Evolutionary conservation across 2,329 filamentous ascomycete species (phyloP).

Genomic region (Sclerotinia borealis): DNA sequence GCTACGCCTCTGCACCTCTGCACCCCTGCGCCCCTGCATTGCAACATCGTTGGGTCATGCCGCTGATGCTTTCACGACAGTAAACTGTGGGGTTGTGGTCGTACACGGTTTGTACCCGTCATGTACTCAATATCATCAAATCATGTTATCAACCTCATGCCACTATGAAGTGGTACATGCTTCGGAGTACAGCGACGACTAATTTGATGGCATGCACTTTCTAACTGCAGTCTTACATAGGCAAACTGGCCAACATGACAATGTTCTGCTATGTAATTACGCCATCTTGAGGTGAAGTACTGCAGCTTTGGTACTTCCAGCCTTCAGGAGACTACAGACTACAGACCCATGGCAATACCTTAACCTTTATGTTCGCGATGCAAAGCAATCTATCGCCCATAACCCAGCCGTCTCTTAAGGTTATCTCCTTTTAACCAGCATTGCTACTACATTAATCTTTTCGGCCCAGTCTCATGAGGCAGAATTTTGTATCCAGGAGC

Average conservation of each 20-base stretch:
- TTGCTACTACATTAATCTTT: not conserved
- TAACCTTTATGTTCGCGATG: not conserved
- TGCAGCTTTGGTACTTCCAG: not conserved
- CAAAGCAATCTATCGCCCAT: slow-evolving; percentile 9
- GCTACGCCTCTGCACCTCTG: slow-evolving; percentile 3
- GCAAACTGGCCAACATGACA: not conserved
- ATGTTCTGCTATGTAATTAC: slow-evolving; percentile 5
- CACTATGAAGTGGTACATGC: not conserved
- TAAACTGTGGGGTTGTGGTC: slow-evolving; percentile 6
- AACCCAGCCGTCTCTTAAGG: not conserved
- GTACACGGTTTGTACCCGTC: slow-evolving; percentile 9
- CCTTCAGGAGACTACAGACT: no score
- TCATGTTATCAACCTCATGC: slow-evolving; percentile 7
- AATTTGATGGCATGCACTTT: not conserved
- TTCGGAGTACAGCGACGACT: slow-evolving; percentile 4
- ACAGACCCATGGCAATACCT: not conserved
- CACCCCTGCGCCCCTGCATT: slow-evolving; percentile 9
- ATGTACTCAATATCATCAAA: slow-evolving; percentile 8
- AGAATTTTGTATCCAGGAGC: not conserved
- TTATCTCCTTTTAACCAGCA: not conserved
- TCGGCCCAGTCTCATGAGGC: not conserved
- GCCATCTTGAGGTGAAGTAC: not conserved
- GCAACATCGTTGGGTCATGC: slow-evolving; percentile 7
- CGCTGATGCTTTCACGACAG: slow-evolving; percentile 5
- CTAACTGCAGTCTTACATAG: not conserved